A percentile compares a stretch with the other conserved stretches of the same genome.
phyloP scores from a whole-genome alignment of 2,329 filamentous ascomycete species.

The Gliomastix tumulicola region DNA sequence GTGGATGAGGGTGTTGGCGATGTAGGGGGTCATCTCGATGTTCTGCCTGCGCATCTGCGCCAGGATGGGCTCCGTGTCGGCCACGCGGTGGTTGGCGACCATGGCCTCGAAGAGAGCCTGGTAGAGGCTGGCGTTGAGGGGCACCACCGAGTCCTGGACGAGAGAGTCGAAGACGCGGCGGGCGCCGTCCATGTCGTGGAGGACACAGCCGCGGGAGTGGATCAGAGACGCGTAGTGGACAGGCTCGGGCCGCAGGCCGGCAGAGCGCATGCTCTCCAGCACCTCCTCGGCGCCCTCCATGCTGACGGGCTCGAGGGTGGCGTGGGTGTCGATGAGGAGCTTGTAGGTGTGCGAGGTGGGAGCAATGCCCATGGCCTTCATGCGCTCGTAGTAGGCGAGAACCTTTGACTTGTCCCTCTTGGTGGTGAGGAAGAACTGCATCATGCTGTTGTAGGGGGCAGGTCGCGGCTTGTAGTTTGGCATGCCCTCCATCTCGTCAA shows the following conservation, averaged over 20 bases:
- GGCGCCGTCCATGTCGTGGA: constrained; percentile 84
- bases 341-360: constrained; percentile 97
- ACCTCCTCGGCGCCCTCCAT: constrained; percentile 83
- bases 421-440: constrained; percentile 97
- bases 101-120: constrained; percentile 96
- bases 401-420: constrained; percentile 96
- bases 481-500: constrained; percentile 98
- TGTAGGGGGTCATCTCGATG: constrained; percentile 90
- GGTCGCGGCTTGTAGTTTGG: constrained; percentile 97
- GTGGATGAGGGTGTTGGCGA: constrained; percentile 96
- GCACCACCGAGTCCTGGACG: constrained; percentile 57
- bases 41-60: constrained; percentile 64
- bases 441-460: constrained; percentile 98
- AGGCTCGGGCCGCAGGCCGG: constrained; percentile 74
- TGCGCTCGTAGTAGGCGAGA: constrained; percentile 88
- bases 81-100: constrained; percentile 87
- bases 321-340: constrained; percentile 90
- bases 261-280: constrained; percentile 67
- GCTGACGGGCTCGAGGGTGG: constrained; percentile 84
- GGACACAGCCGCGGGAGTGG: constrained; percentile 88
- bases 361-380: constrained; percentile 78
- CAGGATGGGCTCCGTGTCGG: constrained; percentile 67
- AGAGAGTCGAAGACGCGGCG: constrained; percentile 77
- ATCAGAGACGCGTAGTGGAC: constrained; percentile 95
- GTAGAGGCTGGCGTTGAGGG: constrained; percentile 79